Conservation (phyloP, 176 grass and related monocot genomes). For the Phoenix dactylifera region DNA sequence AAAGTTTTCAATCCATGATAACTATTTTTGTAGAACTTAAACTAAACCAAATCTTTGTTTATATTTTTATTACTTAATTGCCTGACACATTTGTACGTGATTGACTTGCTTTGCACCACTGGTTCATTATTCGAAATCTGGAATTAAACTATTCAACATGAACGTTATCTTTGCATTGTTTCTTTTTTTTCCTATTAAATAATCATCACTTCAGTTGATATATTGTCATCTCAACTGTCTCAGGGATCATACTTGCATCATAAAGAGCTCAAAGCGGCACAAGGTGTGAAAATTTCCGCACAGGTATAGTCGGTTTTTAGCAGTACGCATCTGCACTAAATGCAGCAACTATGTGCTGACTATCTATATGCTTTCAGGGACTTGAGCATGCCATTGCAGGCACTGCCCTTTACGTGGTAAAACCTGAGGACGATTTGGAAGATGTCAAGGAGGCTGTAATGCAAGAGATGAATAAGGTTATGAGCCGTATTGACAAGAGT, state of each 20-base stretch:
- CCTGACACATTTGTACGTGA: too few species aligned
- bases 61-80: too few species aligned
- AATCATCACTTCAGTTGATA: neutral
- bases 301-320: slow-evolving; percentile 38
- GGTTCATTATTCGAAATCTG: too few species aligned
- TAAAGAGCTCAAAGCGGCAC: slow-evolving; percentile 86
- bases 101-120: too few species aligned
- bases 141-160: too few species aligned
- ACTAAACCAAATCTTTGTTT: too few species aligned
- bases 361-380: slow-evolving; percentile 37
- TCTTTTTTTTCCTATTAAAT: neutral
- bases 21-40: too few species aligned
- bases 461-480: slow-evolving; percentile 81
- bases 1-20: too few species aligned
- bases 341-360: neutral
- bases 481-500: slow-evolving; percentile 65
- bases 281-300: slow-evolving; percentile 88
- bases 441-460: slow-evolving; percentile 59
- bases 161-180: neutral
- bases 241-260: slow-evolving; percentile 82
- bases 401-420: slow-evolving; percentile 70
- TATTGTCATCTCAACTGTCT: slow-evolving; percentile 5
- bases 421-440: slow-evolving; percentile 56
- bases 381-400: slow-evolving; percentile 90
- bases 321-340: too few species aligned